Evolutionary conservation across 768 basidiomycete genomes (phyloP), one percentile per base, ranked within the genome.

Genomic region (Mycena kentingensis): DNA sequence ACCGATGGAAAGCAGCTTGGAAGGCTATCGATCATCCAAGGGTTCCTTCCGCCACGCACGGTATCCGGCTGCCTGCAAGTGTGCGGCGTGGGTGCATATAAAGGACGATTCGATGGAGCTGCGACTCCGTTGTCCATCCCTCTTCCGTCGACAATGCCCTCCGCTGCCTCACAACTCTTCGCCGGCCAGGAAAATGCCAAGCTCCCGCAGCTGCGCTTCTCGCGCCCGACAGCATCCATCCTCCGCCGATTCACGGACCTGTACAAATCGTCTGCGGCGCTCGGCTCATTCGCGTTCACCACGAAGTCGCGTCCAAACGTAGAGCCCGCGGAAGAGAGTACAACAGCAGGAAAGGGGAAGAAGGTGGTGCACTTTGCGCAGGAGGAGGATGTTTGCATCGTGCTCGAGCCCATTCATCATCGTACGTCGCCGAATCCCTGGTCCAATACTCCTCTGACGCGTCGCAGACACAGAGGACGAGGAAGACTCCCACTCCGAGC

Each of bases 231-330:
- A 19, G 45, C 52, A 19, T 54, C 52, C n/a, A 45, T 58, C 27
- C 38, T 58, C 12, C 49, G 50, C 1, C 49, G 49, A n/a, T 58
- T 58, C 46, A 48, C 54, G n/a, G 49, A 50, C 13, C 35, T 58
- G 5, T 58, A 58, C 42, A 54, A 51, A 18, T 26, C 57, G n/a
- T 51, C 48, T 1, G 18, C 37, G 15, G 13, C 42, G 18, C 18
- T 37, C 18, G 10, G 12, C 12, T 11, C 18, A 6, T 10, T 27
- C 19, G 13, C 42, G 18, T 18, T 37, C 18, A 7, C 36, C 12
- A 11, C 18, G 8, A 32, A 32, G 36, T 27, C 25, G 22, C 4
- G 7, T 15, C 34, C 21, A 37, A 15, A 50, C 44, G 18, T 3
- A 22, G 1, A 28, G n/a, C 5, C 35, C 45, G 24, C 6, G 11